Base-by-base conservation (phyloP, 345 rosid species). In the Citrus unshiu region DNA sequence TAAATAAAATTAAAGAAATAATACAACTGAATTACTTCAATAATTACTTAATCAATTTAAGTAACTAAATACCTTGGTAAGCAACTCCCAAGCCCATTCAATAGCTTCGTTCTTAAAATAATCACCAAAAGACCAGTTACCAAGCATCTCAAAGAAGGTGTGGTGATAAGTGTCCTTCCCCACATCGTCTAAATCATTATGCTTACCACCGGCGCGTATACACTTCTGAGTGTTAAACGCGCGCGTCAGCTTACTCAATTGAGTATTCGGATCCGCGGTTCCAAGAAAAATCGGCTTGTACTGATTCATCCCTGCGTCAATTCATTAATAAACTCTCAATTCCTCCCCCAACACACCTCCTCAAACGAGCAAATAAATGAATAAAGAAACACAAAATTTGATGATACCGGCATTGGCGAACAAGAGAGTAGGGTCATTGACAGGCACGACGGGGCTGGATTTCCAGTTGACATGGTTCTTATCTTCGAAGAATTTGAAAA, bases 141-240 rank as follows among this genome's bases (percentile, higher is more conserved):
- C 99, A 16, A 96, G 89, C 99, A 96, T 96, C 84, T 96, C 98
- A 81, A 96, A 96, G 93, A 96, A 94, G n/a, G 99, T 94, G 75
- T 96, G 99, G 81, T 96, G 98, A 80, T 96, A 96, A 29, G 99
- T 96, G 75, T 96, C 99, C 81, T 96, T 94, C 46, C 99, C 99
- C 6, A 96, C 99, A 82, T 96, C 99, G 51, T 96, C 99, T 3
- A 96, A 91, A 83, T 96, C 99, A 72, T 96, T 96, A 81, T 96
- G 98, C 85, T 96, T 96, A 51, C 98, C 99, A 34, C 98, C 99
- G 4, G 99, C 99, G 21, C 98, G 93, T 57, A 96, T 96, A 80
- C 98, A 96, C 90, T 96, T 96, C 74, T 96, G 99, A 29, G 98
- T 94, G 85, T 94, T 91, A 87, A 90, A 94, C 24, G 97, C 97